Base-by-base conservation (phyloP, 139 green algal genomes). In the Micractinium sp. region DNA sequence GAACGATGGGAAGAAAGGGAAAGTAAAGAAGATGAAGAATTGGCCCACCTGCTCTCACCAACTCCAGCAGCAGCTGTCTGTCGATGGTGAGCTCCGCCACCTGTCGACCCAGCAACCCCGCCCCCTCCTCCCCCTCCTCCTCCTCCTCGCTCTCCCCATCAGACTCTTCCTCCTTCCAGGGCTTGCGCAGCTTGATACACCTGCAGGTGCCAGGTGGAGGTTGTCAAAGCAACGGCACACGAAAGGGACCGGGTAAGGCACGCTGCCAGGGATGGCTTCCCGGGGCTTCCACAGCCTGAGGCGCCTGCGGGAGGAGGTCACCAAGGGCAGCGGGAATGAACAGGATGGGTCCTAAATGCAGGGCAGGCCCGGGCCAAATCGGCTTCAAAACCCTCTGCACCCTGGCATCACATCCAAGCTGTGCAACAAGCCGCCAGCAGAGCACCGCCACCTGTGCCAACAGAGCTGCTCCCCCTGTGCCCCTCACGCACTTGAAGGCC, bases 61-160 rank as follows among this genome's bases (percentile, higher is more conserved):
- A 27, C 47, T 75, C n/a, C 5, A 38, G 77, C 0, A 92, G 36
- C 12, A 92, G 47, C 36, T 92, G 90, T 0, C 90, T 31, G 82
- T 93, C 90, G 1, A 93, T 20, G 22, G 74, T 87, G 31, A 87
- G 27, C 81, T 93, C 90, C 27, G 87, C 87, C 39, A 93, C 74
- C 75, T 93, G 90, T n/a, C 20, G 36, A 0, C 71, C 41, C 56
- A 80, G 25, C 22, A 74, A 33, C 35, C 38, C 38, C 47, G 33
- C 80, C 3, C 12, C 82, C 35, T 78, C 69, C 35, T 23, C 69
- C 3, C 27, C 63, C 75, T 74, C 77, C 35, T 74, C 71, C 61
- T 81, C 47, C 7, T 53, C 60, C 29, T 90, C 81, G 41, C 25
- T 76, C 12, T 36, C 23, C 2, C 31, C 20, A 18, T 53, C 86